Evolutionary conservation across 768 basidiomycete species (phyloP).

Genomic region (Agaricus sinodeliciosus): DNA sequence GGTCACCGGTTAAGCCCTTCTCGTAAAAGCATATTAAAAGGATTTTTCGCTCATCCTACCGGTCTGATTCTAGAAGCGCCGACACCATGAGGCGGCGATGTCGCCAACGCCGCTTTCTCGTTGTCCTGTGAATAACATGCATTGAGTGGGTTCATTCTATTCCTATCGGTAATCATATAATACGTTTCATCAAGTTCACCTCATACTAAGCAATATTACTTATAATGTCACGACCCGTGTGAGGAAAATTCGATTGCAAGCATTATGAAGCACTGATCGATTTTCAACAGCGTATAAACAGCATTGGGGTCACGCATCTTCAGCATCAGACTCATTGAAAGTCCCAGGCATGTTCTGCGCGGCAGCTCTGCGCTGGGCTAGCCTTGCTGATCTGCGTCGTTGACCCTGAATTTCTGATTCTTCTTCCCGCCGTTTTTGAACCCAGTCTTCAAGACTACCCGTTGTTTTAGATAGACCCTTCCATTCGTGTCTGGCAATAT

Average conservation of each 20-base stretch:
- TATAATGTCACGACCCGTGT: background rate
- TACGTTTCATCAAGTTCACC: too few species aligned
- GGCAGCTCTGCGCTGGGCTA: background rate
- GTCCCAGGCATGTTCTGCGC: slow-evolving; percentile 9
- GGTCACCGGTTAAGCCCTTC: too few species aligned
- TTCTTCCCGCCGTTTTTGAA: slow-evolving; percentile 39
- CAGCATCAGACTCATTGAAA: slow-evolving; percentile 1
- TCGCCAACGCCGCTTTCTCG: too few species aligned
- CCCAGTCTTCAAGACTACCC: slow-evolving; percentile 66
- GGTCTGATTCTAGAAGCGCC: too few species aligned
- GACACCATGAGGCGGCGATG: too few species aligned
- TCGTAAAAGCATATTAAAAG: too few species aligned
- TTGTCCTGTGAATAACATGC: too few species aligned
- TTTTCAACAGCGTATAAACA: background rate
- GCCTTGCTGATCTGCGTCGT: slow-evolving; percentile 21
- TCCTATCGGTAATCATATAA: background rate
- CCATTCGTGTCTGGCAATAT: slow-evolving; percentile 93
- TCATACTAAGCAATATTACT: background rate
- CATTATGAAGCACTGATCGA: background rate
- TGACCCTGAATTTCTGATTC: slow-evolving; percentile 17
- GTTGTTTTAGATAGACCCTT: slow-evolving; percentile 79
- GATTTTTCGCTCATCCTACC: too few species aligned
- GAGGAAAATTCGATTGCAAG: background rate
- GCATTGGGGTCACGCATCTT: slow-evolving; percentile 2
- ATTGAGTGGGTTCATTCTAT: too few species aligned